These are phyloP conservation scores for Davidsoniella virescens DNA, from an alignment of 2,329 filamentous ascomycete species.

Conservation along the genomic window DNA sequence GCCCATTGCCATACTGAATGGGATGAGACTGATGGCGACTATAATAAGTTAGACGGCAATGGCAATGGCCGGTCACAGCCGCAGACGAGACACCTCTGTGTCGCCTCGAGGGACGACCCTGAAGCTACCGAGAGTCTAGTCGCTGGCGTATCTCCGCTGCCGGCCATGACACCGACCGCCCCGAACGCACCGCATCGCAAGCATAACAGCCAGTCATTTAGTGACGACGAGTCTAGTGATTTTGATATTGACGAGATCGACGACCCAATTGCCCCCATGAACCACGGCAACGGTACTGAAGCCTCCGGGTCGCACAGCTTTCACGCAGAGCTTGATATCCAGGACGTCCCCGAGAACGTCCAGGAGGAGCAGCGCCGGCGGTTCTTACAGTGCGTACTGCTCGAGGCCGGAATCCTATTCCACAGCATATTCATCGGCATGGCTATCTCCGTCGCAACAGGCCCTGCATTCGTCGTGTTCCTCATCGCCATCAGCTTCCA, in stretches of 20 bases:
- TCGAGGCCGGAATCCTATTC: slow-evolving; percentile 73
- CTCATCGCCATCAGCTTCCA: slow-evolving; percentile 70
- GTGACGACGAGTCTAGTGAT: slow-evolving; percentile 31
- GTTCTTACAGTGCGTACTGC: slow-evolving; percentile 60
- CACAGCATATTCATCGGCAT: slow-evolving; percentile 79
- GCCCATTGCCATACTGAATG: slow-evolving; percentile 34
- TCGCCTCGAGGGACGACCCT: slow-evolving; percentile 35
- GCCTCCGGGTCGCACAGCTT: slow-evolving; percentile 16
- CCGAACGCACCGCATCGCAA: slow-evolving; percentile 16
- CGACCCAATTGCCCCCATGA: slow-evolving; percentile 6
- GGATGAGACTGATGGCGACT: slow-evolving; percentile 27
- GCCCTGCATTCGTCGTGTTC: slow-evolving; percentile 64
- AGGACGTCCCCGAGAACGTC: slow-evolving; percentile 9
- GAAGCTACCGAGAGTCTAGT: slow-evolving; percentile 39
- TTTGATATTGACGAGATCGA: slow-evolving; percentile 46
- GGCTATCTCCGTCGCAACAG: slow-evolving; percentile 67
- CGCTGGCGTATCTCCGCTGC: slow-evolving; percentile 40
- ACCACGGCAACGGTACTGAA: slow-evolving; percentile 14
- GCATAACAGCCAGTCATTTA: slow-evolving; percentile 7
- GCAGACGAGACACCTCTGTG: slow-evolving; percentile 25
- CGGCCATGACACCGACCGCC: slow-evolving; percentile 26
- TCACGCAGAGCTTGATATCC: slow-evolving; percentile 12
- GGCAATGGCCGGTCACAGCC: not conserved
- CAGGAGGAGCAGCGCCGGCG: slow-evolving; percentile 47
- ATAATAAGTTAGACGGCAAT: slow-evolving; percentile 4